Percentiles rank a stretch among this genome's conserved stretches.
phyloP scores from a whole-genome alignment of 2,329 filamentous ascomycete species.

The Metarhizium album region DNA sequence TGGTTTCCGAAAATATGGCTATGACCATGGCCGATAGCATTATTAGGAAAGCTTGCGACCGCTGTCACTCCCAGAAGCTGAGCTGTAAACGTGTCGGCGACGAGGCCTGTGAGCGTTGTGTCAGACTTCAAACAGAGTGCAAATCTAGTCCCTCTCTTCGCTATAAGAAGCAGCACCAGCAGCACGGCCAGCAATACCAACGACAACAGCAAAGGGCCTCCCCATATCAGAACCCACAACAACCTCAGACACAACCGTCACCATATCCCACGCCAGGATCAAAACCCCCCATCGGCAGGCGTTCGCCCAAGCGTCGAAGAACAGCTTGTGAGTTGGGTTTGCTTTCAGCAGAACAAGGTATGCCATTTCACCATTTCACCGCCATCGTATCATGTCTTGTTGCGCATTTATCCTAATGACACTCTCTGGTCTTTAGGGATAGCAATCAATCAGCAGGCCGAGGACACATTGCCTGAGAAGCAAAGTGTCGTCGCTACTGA shows the following conservation, averaged over 20 bases:
- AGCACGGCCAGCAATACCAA: constrained; percentile 8
- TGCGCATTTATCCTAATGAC: background rate
- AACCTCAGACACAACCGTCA: constrained; percentile 4
- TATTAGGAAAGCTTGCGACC: constrained; percentile 35
- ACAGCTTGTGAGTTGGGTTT: constrained; percentile 22
- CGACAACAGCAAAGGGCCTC: constrained; percentile 10
- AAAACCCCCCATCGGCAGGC: constrained; percentile 12
- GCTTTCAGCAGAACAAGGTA: constrained; percentile 26
- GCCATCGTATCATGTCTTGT: background rate
- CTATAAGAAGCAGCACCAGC: constrained; percentile 24
- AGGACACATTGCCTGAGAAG: constrained; percentile 13
- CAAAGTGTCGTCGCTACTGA: constrained; percentile 20
- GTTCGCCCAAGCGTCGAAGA: constrained; percentile 27
- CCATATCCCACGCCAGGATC: constrained; percentile 1
- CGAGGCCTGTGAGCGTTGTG: constrained; percentile 31
- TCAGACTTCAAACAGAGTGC: constrained; percentile 30
- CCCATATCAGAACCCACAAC: constrained; percentile 8
- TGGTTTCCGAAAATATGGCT: constrained; percentile 14
- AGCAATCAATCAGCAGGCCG: constrained; percentile 16
- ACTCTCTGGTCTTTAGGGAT: constrained; percentile 8
- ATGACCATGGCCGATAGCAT: constrained; percentile 26
- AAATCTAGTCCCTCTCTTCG: constrained; percentile 32
- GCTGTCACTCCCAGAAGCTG: constrained; percentile 35
- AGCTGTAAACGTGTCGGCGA: constrained; percentile 31
- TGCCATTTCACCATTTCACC: constrained; percentile 11